phyloP scores from a whole-genome alignment of 2,329 filamentous ascomycete genomes.

The Colletotrichum tofieldiae region DNA sequence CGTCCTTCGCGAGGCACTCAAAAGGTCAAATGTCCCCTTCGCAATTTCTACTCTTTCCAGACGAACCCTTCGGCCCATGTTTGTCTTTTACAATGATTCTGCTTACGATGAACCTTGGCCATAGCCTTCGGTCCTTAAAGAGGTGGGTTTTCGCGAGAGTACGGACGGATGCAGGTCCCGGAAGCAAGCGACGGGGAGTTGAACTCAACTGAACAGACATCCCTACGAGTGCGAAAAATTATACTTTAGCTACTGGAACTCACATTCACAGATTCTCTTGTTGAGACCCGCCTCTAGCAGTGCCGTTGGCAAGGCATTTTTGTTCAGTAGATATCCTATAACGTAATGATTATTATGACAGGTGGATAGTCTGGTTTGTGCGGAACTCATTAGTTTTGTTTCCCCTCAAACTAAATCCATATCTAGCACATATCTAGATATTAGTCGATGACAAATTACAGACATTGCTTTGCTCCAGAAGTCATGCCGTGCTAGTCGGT shows the following conservation, averaged over 20 bases:
- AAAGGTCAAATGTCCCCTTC: no score
- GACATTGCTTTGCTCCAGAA: no score
- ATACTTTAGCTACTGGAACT: not conserved
- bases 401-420: no score
- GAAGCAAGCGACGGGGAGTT: not conserved
- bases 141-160: not conserved
- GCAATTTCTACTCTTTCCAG: not conserved
- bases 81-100: no score
- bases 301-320: not conserved
- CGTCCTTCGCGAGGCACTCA: not conserved
- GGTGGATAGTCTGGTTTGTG: no score
- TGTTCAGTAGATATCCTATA: not conserved
- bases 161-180: not conserved
- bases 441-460: no score
- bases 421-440: no score
- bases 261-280: not conserved
- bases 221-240: not conserved
- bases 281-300: not conserved
- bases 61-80: not conserved
- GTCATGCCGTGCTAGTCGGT: no score
- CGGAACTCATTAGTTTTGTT: no score
- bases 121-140: not conserved
- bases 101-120: not conserved
- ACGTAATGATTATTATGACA: no score
- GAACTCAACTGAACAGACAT: not conserved